These are phyloP conservation scores for Auricularia cornea DNA, from an alignment of 768 basidiomycete species.

Conservation along the genomic window DNA sequence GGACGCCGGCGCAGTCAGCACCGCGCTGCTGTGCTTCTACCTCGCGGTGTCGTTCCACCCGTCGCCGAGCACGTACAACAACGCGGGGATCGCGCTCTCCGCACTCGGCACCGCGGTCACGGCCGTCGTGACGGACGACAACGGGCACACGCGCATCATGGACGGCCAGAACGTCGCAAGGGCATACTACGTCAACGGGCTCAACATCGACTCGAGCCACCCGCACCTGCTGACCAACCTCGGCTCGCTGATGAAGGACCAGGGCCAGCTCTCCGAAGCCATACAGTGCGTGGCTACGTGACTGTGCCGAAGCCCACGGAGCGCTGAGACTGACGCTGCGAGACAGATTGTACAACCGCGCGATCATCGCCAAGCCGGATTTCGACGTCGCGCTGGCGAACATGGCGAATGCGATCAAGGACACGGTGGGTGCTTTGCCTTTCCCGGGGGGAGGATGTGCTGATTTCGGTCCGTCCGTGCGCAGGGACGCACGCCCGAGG, in stretches of 20 bases:
- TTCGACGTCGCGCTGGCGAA: slow-evolving; percentile 46
- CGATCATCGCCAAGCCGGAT: slow-evolving; percentile 33
- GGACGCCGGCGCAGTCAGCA: slow-evolving; percentile 20
- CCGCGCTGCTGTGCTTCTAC: slow-evolving; percentile 38
- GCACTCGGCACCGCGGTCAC: slow-evolving; percentile 19
- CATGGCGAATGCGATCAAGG: slow-evolving; percentile 43
- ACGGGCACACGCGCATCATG: slow-evolving; percentile 14
- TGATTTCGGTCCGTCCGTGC: no score
- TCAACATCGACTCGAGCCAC: slow-evolving; percentile 36
- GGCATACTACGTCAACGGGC: slow-evolving; percentile 37
- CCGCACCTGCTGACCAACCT: slow-evolving; percentile 44
- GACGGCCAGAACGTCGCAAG: slow-evolving; percentile 31
- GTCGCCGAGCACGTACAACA: slow-evolving; percentile 40
- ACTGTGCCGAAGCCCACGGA: no score
- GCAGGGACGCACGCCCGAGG: slow-evolving; percentile 35
- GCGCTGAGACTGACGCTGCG: no score
- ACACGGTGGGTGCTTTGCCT: slow-evolving; percentile 25
- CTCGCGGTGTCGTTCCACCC: slow-evolving; percentile 37
- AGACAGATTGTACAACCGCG: slow-evolving; percentile 32
- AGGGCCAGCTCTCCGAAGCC: slow-evolving; percentile 33
- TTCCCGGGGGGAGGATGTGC: no score
- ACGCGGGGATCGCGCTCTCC: slow-evolving; percentile 41
- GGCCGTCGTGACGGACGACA: slow-evolving; percentile 8
- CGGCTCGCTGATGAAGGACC: slow-evolving; percentile 43
- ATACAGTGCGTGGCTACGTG: slow-evolving; percentile 29